Base-by-base conservation (phyloP, 305 asterid genomes). In the Solanum hybrid region DNA sequence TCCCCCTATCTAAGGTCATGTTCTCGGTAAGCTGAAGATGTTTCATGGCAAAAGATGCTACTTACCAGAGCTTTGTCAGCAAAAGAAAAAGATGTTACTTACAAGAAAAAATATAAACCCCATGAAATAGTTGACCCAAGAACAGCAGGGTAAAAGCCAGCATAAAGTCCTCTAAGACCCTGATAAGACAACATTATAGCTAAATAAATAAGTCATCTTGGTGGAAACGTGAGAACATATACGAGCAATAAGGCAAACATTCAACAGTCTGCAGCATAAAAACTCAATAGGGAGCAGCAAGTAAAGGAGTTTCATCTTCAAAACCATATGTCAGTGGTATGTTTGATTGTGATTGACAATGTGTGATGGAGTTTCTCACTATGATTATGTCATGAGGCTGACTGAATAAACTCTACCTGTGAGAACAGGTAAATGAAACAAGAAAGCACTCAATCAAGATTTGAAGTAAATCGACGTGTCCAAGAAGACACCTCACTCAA, bases 51-150 rank as follows among this genome's bases (percentile, higher is more conserved):
- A 83, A 88, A 91, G 29, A 83, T 10, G 40, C 61, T 46, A 79
- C 33, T 79, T 36, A 79, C 86, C 16, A 79, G 61, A 79, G 28
- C 86, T 79, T 7, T 37, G 46, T 79, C 86, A 79, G 1, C 33
- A 37, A 79, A 79, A 77, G 46, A 77, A 80, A 37, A 80, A 12
- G 71, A 11, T 69, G 89, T 87, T 64, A 93, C 98, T 95, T 95
- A 98, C 99, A 98, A 95, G 96, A 92, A 97, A 93, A 98, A 98
- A 91, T 97, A 98, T 91, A 98, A 94, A 90, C 96, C 97, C 99
- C 99, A 97, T 28, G 99, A 98, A 91, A 98, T 75, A 89, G 99
- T 97, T 74, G 99, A 98, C 90, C 99, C 99, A 89, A 98, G 97
- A 94, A 97, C 97, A 82, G 99, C 99, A 91, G 98, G 99, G 89